Evolutionary conservation across 192 early-diverging fungal species (phyloP).

Genomic region (Mortierella alpina): DNA sequence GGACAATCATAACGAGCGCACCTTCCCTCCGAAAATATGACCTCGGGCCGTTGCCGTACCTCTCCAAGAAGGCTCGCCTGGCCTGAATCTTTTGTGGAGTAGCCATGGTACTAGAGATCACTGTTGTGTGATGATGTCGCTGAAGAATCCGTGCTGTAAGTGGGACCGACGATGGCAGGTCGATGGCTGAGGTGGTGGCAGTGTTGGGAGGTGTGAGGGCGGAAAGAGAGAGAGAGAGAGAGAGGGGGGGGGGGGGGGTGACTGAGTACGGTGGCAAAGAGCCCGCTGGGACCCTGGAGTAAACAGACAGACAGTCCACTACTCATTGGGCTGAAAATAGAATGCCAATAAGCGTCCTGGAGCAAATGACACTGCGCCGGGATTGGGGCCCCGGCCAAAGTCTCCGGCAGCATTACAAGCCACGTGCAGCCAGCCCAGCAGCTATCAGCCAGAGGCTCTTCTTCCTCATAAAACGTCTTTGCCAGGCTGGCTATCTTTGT

Average conservation of each 20-base stretch:
- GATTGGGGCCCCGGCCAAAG: too few relatives aligned
- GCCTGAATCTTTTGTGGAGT: constrained; percentile 6
- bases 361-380: too few relatives aligned
- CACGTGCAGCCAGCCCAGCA: too few relatives aligned
- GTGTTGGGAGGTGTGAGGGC: neutral
- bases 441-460: too few relatives aligned
- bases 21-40: constrained; percentile 26
- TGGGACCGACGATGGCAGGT: neutral
- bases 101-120: neutral
- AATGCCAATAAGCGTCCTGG: too few relatives aligned
- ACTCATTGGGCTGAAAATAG: too few relatives aligned
- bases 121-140: neutral
- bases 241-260: too few relatives aligned
- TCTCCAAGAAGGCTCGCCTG: constrained; percentile 13
- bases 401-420: too few relatives aligned
- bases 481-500: too few relatives aligned
- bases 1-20: constrained; percentile 1
- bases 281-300: constrained; percentile 6
- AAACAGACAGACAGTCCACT: too few relatives aligned
- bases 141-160: neutral
- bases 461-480: too few relatives aligned
- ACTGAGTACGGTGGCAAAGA: neutral
- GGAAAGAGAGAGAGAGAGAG: neutral
- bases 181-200: neutral
- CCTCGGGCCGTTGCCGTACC: constrained; percentile 15